Percentiles rank a stretch among this genome's conserved stretches.
phyloP scores from a whole-genome alignment of 371 early-diverging fungal species.

The Mortierella sp. region DNA sequence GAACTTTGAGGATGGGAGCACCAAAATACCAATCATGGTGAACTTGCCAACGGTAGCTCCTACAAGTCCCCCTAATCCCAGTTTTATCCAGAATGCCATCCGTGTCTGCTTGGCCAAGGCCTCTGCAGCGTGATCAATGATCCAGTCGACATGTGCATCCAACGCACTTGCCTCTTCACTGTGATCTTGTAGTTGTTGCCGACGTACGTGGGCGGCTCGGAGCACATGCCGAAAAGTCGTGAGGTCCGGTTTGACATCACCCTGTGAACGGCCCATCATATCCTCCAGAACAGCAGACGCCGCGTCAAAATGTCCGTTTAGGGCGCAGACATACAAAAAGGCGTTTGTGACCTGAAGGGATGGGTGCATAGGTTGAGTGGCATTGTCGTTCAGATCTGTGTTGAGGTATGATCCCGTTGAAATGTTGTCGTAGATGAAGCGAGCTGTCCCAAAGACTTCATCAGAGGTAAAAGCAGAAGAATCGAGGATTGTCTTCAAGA shows the following conservation, averaged over 20 bases:
- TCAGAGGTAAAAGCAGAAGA: constrained; percentile 35
- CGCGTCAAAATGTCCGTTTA: constrained; percentile 39
- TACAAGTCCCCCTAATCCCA: constrained; percentile 34
- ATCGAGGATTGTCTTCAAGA: constrained; percentile 33
- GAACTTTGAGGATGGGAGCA: constrained; percentile 11
- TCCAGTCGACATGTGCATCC: constrained; percentile 7
- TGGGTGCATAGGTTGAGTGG: not conserved
- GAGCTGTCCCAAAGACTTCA: constrained; percentile 31
- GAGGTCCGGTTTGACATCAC: constrained; percentile 45
- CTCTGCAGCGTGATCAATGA: constrained; percentile 28
- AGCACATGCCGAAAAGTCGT: constrained; percentile 30
- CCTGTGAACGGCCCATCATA: constrained; percentile 23
- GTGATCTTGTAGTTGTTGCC: not conserved
- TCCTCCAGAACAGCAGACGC: constrained; percentile 23
- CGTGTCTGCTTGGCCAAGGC: constrained; percentile 24
- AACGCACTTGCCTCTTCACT: not conserved
- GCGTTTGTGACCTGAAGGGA: constrained; percentile 37
- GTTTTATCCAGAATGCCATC: constrained; percentile 31
- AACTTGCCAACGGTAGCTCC: constrained; percentile 50
- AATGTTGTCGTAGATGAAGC: constrained; percentile 21
- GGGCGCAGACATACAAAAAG: constrained; percentile 36
- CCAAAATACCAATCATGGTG: constrained; percentile 37
- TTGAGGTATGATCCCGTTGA: constrained; percentile 5
- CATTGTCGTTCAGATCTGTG: not conserved
- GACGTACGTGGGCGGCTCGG: constrained; percentile 16